Base-by-base conservation (phyloP, 2,329 filamentous ascomycete species). In the Trichoderma polysporum region DNA sequence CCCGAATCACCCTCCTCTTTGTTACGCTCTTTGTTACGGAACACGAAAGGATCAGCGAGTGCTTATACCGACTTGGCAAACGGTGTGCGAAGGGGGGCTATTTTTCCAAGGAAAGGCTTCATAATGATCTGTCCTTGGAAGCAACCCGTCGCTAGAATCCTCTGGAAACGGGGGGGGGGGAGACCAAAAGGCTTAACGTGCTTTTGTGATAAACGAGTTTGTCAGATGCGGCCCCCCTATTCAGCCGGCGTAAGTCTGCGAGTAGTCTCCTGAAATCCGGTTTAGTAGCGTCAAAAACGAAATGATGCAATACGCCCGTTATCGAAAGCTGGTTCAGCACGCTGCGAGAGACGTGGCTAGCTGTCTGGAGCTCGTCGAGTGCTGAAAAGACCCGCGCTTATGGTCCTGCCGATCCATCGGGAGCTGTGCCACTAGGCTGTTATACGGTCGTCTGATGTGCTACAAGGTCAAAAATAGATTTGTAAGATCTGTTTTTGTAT, bases 31-130 rank as follows among this genome's bases (percentile, higher is more conserved):
- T 10, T 8, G 19, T 27, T 17, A 10, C 22, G 8, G 17, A 13
- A 39, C 49, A 54, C 59, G 35, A 41, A 61, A 50, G 10, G 60
- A 63, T 63, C 60, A 19, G 27, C 60, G 25, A 17, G 45, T 54
- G 60, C 49, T 63, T 54, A 63, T 54, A 45, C 59, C 25, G 31
- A 22, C 47, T 37, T 29, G n/a, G 29, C 41, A 31, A 37, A 47
- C 41, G 41, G 41, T 45, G 41, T 35, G 41, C 41, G 13, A 19
- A 35, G 29, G n/a, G 10, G 29, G 10, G 19, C 22, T 29, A 13
- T 61, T 45, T 9, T 15, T 25, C 39, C 57, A 50, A 19, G 57
- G 27, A 29, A 19, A 39, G 15, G 13, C 13, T 22, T 41, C 15
- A 27, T 27, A 10, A 33, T 27, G 49, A 31, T 29, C 27, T 33